Evolutionary conservation across 2,329 filamentous ascomycete genomes (phyloP), one percentile per base, ranked within the genome.

Genomic region (Pyricularia sp.): DNA sequence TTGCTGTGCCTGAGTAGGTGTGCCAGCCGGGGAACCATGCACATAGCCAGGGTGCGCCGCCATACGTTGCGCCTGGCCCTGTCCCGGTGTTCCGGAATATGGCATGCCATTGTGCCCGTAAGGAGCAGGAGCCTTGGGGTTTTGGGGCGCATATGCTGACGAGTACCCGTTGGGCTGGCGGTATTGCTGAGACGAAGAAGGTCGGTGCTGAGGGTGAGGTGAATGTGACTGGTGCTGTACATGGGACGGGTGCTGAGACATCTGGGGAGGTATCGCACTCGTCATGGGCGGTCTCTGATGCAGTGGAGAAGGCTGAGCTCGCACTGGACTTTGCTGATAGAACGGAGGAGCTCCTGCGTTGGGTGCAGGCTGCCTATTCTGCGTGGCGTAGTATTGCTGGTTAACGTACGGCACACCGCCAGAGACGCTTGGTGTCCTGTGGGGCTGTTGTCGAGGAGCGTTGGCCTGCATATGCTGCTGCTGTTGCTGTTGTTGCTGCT

Each of bases 41-140:
- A 28, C 28, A 40, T 62, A 65, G 9, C 35, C 59, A 33, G 40
- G 78, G 30, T 66, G 78, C 10, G 70, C 72, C 16, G 78, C 75
- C 64, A 73, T 70, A n/a, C 81, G 77, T 66, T 75, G 78, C 66
- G 75, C 78, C 67, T 81, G 82, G 5, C 53, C 31, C 24, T 24
- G 61, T 13, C 73, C 69, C 16, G 75, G 75, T 22, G 72, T 75
- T 57, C 74, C 77, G 35, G 76, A 76, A 66, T 78, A 83, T 60
- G 76, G 75, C 73, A 82, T 78, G 66, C 75, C 78, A 66, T 81
- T 77, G 65, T 84, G 82, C 12, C 79, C 78, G 65, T 82, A 84
- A 0, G 79, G 78, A 8, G 78, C 78, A 65, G 82, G 79, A 12
- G 79, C 75, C 70, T 85, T 85, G 62, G 77, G 78, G 63, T 83